Evolutionary conservation across 75 land plant species (phyloP).

Genomic region (Pinus taeda): DNA sequence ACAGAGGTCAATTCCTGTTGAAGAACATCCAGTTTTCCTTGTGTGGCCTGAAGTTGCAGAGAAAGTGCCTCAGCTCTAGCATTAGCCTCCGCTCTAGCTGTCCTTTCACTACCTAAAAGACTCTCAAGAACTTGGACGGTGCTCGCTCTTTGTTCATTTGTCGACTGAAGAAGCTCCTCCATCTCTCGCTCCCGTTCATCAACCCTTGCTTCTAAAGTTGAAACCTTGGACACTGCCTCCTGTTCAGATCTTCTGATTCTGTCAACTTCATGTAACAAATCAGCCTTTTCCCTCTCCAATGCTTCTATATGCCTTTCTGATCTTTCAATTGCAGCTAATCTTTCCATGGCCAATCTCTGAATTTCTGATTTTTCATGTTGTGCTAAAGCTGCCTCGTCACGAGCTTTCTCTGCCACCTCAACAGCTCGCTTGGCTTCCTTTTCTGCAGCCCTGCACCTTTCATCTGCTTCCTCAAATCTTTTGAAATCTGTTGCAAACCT

Average conservation of each 20-base stretch:
- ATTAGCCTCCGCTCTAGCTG: constrained; percentile 73
- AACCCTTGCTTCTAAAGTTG: constrained; percentile 54
- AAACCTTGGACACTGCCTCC: constrained; percentile 59
- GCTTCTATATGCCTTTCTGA: constrained; percentile 60
- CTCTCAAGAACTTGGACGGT: constrained; percentile 81
- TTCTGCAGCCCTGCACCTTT: constrained; percentile 56
- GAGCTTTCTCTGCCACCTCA: constrained; percentile 77
- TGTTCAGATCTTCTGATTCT: constrained; percentile 44
- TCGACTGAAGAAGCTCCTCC: constrained; percentile 50
- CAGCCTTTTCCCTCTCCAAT: constrained; percentile 57
- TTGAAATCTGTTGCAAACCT: constrained; percentile 49
- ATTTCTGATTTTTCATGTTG: constrained; percentile 62
- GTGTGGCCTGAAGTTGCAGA: constrained; percentile 67
- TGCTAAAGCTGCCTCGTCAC: constrained; percentile 58
- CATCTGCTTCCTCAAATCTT: constrained; percentile 68
- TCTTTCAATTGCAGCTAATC: constrained; percentile 69
- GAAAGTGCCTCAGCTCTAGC: constrained; percentile 77
- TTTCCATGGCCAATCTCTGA: constrained; percentile 73
- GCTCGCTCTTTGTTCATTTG: constrained; percentile 78
- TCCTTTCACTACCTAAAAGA: constrained; percentile 67
- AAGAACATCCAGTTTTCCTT: constrained; percentile 67
- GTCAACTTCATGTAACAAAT: constrained; percentile 49
- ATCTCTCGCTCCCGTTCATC: constrained; percentile 86
- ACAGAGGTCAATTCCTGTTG: constrained; percentile 64
- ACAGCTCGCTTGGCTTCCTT: constrained; percentile 68